Conservation (phyloP, 495 filamentous ascomycete genomes). For the Aspergillus bertholletiae region DNA sequence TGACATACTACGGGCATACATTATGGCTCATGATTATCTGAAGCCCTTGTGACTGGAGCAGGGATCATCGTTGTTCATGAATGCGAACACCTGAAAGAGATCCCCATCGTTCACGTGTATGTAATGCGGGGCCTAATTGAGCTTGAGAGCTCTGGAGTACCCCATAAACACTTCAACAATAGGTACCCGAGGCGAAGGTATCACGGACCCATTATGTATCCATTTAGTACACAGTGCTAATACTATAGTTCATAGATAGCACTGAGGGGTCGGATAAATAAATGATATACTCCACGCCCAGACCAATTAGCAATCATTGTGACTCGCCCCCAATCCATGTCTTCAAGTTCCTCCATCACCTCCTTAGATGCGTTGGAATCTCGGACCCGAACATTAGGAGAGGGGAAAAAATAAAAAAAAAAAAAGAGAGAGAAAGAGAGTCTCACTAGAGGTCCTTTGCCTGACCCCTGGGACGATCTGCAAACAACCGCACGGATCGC, state of each 20-base stretch:
- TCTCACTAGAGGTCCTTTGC: not conserved
- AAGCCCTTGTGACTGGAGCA: not conserved
- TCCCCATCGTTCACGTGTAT: constrained; percentile 9
- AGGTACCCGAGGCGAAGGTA: not conserved
- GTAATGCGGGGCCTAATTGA: constrained; percentile 1
- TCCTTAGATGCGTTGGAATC: not conserved
- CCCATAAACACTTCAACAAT: not conserved
- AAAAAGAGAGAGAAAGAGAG: not conserved
- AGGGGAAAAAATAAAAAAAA: not conserved
- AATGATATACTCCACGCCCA: not conserved
- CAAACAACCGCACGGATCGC: constrained; percentile 16
- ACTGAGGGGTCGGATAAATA: not conserved
- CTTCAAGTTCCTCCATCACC: not conserved
- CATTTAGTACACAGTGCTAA: not conserved
- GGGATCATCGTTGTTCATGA: not conserved
- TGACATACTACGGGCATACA: too few species aligned
- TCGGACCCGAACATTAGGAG: not conserved
- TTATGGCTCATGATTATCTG: not conserved
- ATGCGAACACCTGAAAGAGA: not conserved
- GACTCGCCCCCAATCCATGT: too few species aligned
- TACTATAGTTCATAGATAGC: not conserved
- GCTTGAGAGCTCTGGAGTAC: not conserved
- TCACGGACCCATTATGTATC: not conserved
- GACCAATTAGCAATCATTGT: not conserved
- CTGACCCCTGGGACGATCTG: constrained; percentile 13